Evolutionary conservation across 2,329 filamentous ascomycete genomes (phyloP).

Genomic region (Xylariomycetidae sp.): DNA sequence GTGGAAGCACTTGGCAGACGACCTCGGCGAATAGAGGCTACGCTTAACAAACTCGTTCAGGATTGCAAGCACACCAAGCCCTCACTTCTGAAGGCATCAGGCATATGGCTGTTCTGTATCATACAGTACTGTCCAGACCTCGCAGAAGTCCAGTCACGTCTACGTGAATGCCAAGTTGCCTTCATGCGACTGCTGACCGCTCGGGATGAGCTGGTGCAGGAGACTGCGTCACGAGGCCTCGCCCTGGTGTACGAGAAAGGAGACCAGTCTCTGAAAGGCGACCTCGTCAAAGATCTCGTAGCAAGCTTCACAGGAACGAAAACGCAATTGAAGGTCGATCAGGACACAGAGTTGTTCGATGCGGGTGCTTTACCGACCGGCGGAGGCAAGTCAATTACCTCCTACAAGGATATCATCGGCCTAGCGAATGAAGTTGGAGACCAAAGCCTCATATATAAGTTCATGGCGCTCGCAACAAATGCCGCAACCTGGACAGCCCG

Average conservation of each 20-base stretch:
- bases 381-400: slow-evolving; percentile 82
- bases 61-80: slow-evolving; percentile 84
- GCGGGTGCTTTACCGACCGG: slow-evolving; percentile 84
- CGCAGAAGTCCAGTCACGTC: slow-evolving; percentile 62
- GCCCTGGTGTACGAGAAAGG: slow-evolving; percentile 93
- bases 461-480: slow-evolving; percentile 95
- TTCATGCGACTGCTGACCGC: slow-evolving; percentile 86
- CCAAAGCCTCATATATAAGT: slow-evolving; percentile 92
- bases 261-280: slow-evolving; percentile 70
- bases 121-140: slow-evolving; percentile 85
- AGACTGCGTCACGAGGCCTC: slow-evolving; percentile 85
- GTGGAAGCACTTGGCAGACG: slow-evolving; percentile 30
- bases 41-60: slow-evolving; percentile 66
- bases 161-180: slow-evolving; percentile 75
- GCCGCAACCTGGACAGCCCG: slow-evolving; percentile 97
- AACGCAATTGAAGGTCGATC: slow-evolving; percentile 72
- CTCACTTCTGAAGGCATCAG: slow-evolving; percentile 81
- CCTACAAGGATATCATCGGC: slow-evolving; percentile 95
- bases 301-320: slow-evolving; percentile 78
- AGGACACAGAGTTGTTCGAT: slow-evolving; percentile 90
- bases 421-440: slow-evolving; percentile 96
- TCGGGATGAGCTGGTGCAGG: slow-evolving; percentile 89
- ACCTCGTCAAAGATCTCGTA: slow-evolving; percentile 81
- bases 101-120: slow-evolving; percentile 89
- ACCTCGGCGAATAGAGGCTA: slow-evolving; percentile 37